A percentile compares a stretch with the other conserved stretches of the same genome.
Evolutionary conservation across 2,329 filamentous ascomycete species (phyloP).

Genomic region (Fusarium cyanostomum): DNA sequence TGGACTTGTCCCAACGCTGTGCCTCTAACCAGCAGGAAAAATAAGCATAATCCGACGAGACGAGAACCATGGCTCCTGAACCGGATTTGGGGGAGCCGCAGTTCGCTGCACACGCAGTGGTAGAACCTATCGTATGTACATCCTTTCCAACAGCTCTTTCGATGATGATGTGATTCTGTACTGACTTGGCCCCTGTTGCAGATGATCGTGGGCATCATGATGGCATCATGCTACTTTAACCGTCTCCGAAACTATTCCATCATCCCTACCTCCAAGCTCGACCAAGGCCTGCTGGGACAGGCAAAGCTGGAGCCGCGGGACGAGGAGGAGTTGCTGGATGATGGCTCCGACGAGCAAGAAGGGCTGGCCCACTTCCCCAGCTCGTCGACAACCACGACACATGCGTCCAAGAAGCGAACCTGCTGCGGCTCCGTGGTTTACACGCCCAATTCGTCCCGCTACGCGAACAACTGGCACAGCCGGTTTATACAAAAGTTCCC

Average conservation of each 20-base stretch:
- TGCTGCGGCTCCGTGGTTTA: slow-evolving; percentile 60
- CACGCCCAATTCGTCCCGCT: slow-evolving; percentile 70
- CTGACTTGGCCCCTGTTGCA: slow-evolving; percentile 14
- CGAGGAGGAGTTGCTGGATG: too few species aligned
- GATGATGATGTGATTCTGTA: too few species aligned
- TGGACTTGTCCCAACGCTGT: too few species aligned
- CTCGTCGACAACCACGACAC: slow-evolving; percentile 37
- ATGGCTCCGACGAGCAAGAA: slow-evolving; percentile 35
- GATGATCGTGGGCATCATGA: slow-evolving; percentile 44
- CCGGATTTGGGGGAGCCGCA: slow-evolving; percentile 42
- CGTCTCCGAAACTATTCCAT: slow-evolving; percentile 41
- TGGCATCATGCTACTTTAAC: slow-evolving; percentile 44
- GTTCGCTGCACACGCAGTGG: slow-evolving; percentile 40
- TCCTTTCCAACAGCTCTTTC: background rate
- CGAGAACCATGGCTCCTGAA: too few species aligned
- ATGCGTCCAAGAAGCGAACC: slow-evolving; percentile 58
- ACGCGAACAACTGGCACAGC: slow-evolving; percentile 67
- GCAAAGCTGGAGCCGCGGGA: slow-evolving; percentile 37
- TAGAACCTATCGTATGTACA: slow-evolving; percentile 43
- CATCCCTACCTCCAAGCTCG: slow-evolving; percentile 26
- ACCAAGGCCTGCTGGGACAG: slow-evolving; percentile 39
- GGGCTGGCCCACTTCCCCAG: slow-evolving; percentile 12
- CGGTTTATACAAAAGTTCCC: slow-evolving; percentile 72
- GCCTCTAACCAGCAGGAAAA: too few species aligned
- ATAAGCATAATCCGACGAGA: too few species aligned